These are phyloP conservation scores for Hanseniaspora meyeri DNA, from an alignment of 805 yeast genomes.

Conservation along the genomic window DNA sequence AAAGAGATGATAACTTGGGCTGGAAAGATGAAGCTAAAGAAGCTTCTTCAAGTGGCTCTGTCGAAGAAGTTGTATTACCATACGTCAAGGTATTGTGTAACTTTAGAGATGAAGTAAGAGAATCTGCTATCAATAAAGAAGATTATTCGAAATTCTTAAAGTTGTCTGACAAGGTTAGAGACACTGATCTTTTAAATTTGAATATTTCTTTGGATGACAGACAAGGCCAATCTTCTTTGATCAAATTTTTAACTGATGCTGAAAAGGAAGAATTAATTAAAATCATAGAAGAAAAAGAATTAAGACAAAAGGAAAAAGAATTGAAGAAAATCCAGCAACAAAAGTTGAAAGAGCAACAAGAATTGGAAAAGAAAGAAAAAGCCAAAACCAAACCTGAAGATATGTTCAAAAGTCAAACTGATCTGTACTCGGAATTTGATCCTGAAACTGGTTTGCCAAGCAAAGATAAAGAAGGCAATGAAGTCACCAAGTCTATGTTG, in stretches of 20 bases:
- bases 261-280: slow-evolving; percentile 56
- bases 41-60: slow-evolving; percentile 16
- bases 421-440: slow-evolving; percentile 64
- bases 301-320: slow-evolving; percentile 41
- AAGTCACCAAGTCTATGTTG: slow-evolving; percentile 67
- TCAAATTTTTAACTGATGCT: slow-evolving; percentile 60
- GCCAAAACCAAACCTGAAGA: slow-evolving; percentile 59
- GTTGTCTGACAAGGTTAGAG: slow-evolving; percentile 66
- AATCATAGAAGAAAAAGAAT: slow-evolving; percentile 45
- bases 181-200: slow-evolving; percentile 53
- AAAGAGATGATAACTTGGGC: slow-evolving; percentile 61
- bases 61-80: slow-evolving; percentile 68
- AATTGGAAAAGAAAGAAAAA: slow-evolving; percentile 48
- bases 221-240: slow-evolving; percentile 61
- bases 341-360: slow-evolving; percentile 48
- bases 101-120: slow-evolving; percentile 75
- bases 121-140: slow-evolving; percentile 52
- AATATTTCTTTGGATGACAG: slow-evolving; percentile 87
- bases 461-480: slow-evolving; percentile 64
- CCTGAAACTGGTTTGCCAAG: slow-evolving; percentile 65
- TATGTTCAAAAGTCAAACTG: slow-evolving; percentile 47
- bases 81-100: slow-evolving; percentile 62
- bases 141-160: slow-evolving; percentile 41
- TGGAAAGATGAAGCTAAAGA: slow-evolving; percentile 45
- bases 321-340: slow-evolving; percentile 44